These are phyloP conservation scores for Fomitopsis schrenkii DNA, from an alignment of 1,284 basidiomycete genomes.

Conservation along the genomic window DNA sequence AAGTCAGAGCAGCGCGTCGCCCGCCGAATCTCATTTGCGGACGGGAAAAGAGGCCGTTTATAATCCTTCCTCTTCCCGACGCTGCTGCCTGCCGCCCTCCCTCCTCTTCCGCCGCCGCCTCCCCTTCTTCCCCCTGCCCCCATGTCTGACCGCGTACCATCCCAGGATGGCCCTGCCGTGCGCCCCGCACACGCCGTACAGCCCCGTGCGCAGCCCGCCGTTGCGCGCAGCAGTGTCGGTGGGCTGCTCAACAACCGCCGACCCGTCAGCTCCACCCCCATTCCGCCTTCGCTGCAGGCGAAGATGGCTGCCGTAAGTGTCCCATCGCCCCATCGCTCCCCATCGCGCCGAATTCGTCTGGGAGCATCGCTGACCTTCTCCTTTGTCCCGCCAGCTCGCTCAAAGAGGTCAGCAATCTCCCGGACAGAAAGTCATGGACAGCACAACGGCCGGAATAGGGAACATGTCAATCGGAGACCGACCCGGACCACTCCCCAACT, in stretches of 20 bases:
- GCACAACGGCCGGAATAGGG: conserved; percentile 37
- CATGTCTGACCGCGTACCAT: conserved; percentile 6
- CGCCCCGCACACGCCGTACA: conserved; percentile 1
- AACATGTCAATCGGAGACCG: conserved; percentile 32
- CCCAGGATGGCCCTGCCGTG: conserved; percentile 3
- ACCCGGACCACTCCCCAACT: conserved; percentile 23
- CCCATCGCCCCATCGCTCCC: conserved; percentile 10
- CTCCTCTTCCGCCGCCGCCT: conserved; percentile 10
- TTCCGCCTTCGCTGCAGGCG: conserved; percentile 87
- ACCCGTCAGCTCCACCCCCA: conserved; percentile 49
- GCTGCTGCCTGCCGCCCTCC: conserved; percentile 11
- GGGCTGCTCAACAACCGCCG: conserved; percentile 37
- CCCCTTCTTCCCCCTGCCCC: conserved; percentile 4
- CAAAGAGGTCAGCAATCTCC: conserved; percentile 37
- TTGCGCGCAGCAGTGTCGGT: conserved; percentile 32
- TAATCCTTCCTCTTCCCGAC: conserved; percentile 6
- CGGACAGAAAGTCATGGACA: conserved; percentile 30
- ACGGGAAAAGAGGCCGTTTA: conserved; percentile 3
- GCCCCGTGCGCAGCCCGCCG: conserved; percentile 3
- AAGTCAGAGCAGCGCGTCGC: conserved; percentile 2
- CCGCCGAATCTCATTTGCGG: neutral
- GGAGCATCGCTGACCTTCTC: neutral
- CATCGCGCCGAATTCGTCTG: conserved; percentile 2
- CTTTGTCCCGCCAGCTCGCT: conserved; percentile 43
- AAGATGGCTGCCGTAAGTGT: conserved; percentile 83